Evolutionary conservation across 2,329 filamentous ascomycete genomes (phyloP).

Genomic region (Chalaropsis ovoidea): DNA sequence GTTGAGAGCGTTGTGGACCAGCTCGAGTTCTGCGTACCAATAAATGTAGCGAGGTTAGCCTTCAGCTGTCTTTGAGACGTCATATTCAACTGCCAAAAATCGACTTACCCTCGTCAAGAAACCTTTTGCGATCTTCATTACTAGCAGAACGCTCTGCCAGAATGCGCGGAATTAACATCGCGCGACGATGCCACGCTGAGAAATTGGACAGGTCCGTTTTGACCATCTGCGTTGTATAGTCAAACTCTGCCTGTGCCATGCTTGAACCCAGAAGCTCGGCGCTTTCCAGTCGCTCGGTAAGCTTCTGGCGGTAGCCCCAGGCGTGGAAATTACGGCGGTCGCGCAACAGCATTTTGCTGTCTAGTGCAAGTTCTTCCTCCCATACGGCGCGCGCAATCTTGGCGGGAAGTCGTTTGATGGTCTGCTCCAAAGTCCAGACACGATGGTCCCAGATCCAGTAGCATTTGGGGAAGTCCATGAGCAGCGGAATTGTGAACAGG

Average conservation of each 20-base stretch:
- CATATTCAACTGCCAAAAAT: background rate
- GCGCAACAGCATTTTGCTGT: constrained; percentile 74
- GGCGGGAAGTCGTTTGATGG: constrained; percentile 51
- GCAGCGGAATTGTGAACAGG: constrained; percentile 68
- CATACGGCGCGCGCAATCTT: constrained; percentile 56
- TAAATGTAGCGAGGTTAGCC: constrained; percentile 4
- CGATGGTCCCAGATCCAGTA: constrained; percentile 99
- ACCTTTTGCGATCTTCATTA: constrained; percentile 50
- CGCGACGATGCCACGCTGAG: constrained; percentile 89
- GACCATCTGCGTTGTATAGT: constrained; percentile 86
- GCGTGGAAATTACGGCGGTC: constrained; percentile 94
- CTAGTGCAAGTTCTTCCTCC: constrained; percentile 72
- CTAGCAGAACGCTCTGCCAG: constrained; percentile 60
- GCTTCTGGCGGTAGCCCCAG: constrained; percentile 78
- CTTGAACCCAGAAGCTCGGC: constrained; percentile 42
- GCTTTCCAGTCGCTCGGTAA: constrained; percentile 66
- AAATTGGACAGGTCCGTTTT: constrained; percentile 82
- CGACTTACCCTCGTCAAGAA: constrained; percentile 58
- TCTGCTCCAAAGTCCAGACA: constrained; percentile 68
- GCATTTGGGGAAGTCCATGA: constrained; percentile 84
- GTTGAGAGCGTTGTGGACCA: constrained; percentile 69
- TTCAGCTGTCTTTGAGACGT: no score
- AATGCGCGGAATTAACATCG: constrained; percentile 67
- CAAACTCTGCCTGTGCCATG: constrained; percentile 71
- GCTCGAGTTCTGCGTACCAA: constrained; percentile 50